Percentiles rank a stretch among this genome's conserved stretches.
These are phyloP conservation scores for Tylopilus rubrobrunneus DNA, from an alignment of 768 basidiomycete species.

Conservation along the genomic window DNA sequence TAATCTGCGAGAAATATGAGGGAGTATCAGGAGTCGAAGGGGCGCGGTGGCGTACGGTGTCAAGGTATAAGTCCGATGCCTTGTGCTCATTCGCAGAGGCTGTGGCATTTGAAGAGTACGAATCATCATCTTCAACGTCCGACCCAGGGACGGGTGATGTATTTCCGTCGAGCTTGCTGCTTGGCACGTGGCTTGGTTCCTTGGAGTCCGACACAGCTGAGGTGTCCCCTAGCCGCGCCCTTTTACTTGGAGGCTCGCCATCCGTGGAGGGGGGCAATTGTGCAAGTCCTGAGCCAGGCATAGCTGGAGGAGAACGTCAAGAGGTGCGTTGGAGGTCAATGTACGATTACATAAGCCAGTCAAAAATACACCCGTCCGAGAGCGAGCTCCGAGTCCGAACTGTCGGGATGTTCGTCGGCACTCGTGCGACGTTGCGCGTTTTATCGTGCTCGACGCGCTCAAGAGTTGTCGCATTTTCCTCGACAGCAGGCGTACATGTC, in stretches of 20 bases:
- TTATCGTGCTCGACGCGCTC: conserved; percentile 23
- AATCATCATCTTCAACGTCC: conserved; percentile 26
- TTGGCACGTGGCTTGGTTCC: conserved; percentile 28
- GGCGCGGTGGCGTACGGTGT: conserved; percentile 63
- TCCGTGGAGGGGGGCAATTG: conserved; percentile 5
- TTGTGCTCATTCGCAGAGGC: conserved; percentile 26
- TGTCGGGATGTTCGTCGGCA: conserved; percentile 20
- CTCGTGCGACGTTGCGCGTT: conserved; percentile 24
- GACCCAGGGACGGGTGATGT: conserved; percentile 14
- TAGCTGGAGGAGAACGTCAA: conserved; percentile 5
- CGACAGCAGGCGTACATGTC: conserved; percentile 28
- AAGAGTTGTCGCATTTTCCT: conserved; percentile 26
- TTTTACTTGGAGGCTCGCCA: conserved; percentile 30
- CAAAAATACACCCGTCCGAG: background rate
- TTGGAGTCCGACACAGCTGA: conserved; percentile 3
- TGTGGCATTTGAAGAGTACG: conserved; percentile 26
- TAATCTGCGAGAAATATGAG: conserved; percentile 58
- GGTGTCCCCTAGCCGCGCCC: conserved; percentile 22
- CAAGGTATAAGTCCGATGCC: conserved; percentile 88
- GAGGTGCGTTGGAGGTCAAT: background rate
- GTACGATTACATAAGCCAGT: conserved; percentile 19
- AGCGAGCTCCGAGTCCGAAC: background rate
- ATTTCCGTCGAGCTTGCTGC: conserved; percentile 29
- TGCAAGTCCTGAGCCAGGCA: conserved; percentile 12
- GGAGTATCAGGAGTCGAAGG: conserved; percentile 8